Evolutionary conservation across 805 yeast species (phyloP).

Genomic region (Cyberlindnera maclurae): DNA sequence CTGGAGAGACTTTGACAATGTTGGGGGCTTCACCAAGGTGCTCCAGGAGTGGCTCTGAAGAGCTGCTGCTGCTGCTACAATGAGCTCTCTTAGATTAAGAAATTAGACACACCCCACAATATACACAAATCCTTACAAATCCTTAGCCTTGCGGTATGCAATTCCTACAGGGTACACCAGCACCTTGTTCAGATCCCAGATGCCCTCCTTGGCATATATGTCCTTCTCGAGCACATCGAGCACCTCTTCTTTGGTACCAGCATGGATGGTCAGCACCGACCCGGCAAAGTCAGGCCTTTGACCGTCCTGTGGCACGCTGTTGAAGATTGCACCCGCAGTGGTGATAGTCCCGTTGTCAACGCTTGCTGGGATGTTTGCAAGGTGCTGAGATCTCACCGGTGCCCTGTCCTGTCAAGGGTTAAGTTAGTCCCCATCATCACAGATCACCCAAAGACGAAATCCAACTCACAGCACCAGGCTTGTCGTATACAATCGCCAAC

Average conservation of each 20-base stretch:
- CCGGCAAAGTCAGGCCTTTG: constrained; percentile 54
- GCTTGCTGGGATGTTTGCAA: constrained; percentile 37
- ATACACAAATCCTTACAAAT: constrained; percentile 6
- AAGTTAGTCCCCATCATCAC: not conserved
- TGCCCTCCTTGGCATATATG: constrained; percentile 53
- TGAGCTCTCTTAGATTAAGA: not conserved
- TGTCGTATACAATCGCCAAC: constrained; percentile 64
- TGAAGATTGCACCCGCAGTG: constrained; percentile 45
- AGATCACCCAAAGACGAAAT: not conserved
- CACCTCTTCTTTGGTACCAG: constrained; percentile 60
- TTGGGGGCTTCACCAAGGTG: constrained; percentile 7
- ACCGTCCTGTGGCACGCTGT: constrained; percentile 35
- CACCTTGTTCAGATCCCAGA: constrained; percentile 69
- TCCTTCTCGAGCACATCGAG: constrained; percentile 58
- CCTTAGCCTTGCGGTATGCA: constrained; percentile 37
- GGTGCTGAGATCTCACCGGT: constrained; percentile 44
- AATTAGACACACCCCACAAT: not conserved
- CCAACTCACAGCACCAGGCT: constrained; percentile 39
- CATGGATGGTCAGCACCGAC: constrained; percentile 54
- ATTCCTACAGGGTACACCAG: constrained; percentile 49
- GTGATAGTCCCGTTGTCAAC: constrained; percentile 39
- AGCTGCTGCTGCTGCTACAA: not conserved
- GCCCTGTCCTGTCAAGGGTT: constrained; percentile 36
- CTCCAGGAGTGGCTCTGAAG: constrained; percentile 2
- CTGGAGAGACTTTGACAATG: constrained; percentile 31